phyloP scores from a whole-genome alignment of 352 stramenopile genomes.

The Pythium pectinolyticum region DNA sequence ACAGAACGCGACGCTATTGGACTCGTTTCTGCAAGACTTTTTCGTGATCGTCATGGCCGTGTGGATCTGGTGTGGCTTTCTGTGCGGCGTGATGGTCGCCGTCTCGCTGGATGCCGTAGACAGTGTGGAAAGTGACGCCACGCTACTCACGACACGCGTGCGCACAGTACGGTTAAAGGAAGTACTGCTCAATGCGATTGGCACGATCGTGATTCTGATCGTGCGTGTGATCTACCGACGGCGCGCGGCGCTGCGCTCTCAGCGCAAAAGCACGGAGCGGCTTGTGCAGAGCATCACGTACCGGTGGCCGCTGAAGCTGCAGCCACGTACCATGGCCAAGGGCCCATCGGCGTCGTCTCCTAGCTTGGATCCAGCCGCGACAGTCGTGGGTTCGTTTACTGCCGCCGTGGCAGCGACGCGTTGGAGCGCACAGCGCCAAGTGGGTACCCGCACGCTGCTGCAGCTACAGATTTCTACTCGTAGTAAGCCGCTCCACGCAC shows the following conservation, averaged over 20 bases:
- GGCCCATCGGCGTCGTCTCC: too few relatives aligned
- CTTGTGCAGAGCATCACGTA: constrained; percentile 17
- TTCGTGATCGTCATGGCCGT: constrained; percentile 4
- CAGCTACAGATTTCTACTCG: neutral
- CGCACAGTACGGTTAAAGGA: constrained; percentile 16
- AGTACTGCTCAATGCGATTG: constrained; percentile 23
- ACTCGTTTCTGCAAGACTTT: constrained; percentile 22
- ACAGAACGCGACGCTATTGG: constrained; percentile 11
- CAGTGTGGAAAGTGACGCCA: neutral
- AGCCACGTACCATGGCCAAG: too few relatives aligned
- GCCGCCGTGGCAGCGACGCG: too few relatives aligned
- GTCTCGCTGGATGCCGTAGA: constrained; percentile 9
- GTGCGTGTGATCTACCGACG: constrained; percentile 17
- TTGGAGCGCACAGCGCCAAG: too few relatives aligned
- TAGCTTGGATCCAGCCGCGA: too few relatives aligned
- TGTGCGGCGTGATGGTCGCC: constrained; percentile 1
- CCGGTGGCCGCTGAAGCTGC: constrained; percentile 13
- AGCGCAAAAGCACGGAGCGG: neutral
- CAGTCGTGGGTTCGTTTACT: too few relatives aligned
- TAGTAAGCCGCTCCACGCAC: neutral
- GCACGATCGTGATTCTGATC: constrained; percentile 14
- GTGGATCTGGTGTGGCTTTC: constrained; percentile 1
- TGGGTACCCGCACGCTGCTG: too few relatives aligned
- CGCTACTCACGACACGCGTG: neutral
- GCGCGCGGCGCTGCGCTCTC: neutral